Evolutionary conservation across 106 monocot species (phyloP).

Genomic region (Apostasia ramifera): DNA sequence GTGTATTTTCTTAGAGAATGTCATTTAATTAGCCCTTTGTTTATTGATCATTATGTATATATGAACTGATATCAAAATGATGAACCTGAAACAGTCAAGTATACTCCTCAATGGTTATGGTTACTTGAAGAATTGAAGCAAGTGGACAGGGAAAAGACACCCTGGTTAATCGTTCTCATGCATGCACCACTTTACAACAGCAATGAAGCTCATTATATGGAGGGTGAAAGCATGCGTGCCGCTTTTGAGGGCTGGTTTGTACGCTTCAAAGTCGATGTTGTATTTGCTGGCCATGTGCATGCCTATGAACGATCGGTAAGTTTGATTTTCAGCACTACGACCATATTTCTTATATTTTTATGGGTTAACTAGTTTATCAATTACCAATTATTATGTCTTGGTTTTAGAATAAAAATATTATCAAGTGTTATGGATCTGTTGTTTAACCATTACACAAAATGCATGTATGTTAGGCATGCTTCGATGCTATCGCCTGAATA

Average conservation of each 20-base stretch:
- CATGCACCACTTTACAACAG: slow-evolving; percentile 90
- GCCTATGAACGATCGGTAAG: slow-evolving; percentile 98
- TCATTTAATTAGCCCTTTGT: background rate
- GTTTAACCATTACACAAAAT: too few relatives aligned
- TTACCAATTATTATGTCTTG: background rate
- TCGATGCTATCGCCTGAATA: too few relatives aligned
- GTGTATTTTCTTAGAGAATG: too few relatives aligned
- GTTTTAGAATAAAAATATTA: too few relatives aligned
- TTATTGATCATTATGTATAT: background rate
- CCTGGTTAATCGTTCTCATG: slow-evolving; percentile 97
- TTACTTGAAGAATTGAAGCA: slow-evolving; percentile 48
- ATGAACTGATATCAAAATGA: slow-evolving; percentile 6
- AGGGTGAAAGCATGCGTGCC: slow-evolving; percentile 90
- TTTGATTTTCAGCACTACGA: background rate
- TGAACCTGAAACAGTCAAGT: slow-evolving; percentile 50
- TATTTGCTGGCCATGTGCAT: slow-evolving; percentile 96
- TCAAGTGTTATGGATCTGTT: too few relatives aligned
- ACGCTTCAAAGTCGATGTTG: slow-evolving; percentile 69
- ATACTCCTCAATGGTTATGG: slow-evolving; percentile 96
- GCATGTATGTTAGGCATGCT: too few relatives aligned
- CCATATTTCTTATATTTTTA: background rate
- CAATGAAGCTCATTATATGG: slow-evolving; percentile 93
- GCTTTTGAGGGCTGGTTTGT: slow-evolving; percentile 91
- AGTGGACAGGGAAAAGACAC: slow-evolving; percentile 89
- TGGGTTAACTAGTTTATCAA: background rate